phyloP scores from a whole-genome alignment of 345 rosid species.

The Eucalyptus melliodora region DNA sequence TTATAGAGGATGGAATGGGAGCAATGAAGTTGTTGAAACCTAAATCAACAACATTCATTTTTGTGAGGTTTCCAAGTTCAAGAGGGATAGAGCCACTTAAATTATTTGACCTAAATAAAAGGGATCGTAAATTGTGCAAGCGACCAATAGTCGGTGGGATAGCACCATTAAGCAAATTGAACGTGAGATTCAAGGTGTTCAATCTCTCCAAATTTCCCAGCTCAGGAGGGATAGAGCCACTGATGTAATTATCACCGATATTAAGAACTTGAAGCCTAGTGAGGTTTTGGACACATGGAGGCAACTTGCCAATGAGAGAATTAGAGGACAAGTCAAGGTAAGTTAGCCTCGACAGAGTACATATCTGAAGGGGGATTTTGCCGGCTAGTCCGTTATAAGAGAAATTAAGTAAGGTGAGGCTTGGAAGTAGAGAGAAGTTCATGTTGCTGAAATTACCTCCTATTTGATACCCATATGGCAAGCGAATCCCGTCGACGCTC shows the following conservation, averaged over 20 bases:
- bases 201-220: too few species aligned
- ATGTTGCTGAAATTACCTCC: not conserved
- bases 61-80: too few species aligned
- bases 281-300: not conserved
- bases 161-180: too few species aligned
- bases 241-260: not conserved
- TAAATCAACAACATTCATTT: too few species aligned
- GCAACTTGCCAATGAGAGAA: not conserved
- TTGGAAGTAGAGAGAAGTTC: constrained; percentile 5
- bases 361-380: not conserved
- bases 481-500: not conserved
- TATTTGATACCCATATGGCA: not conserved
- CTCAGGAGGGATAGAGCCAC: too few species aligned
- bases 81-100: too few species aligned
- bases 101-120: fast-evolving
- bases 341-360: not conserved
- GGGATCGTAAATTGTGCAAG: too few species aligned
- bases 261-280: not conserved
- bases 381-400: not conserved
- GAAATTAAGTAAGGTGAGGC: not conserved
- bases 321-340: not conserved
- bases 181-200: too few species aligned
- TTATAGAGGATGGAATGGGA: too few species aligned
- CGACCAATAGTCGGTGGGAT: too few species aligned
- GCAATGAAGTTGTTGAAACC: too few species aligned